These are phyloP conservation scores for Globisporangium rhizosaccharum DNA, from an alignment of 352 stramenopile genomes.

Conservation along the genomic window DNA sequence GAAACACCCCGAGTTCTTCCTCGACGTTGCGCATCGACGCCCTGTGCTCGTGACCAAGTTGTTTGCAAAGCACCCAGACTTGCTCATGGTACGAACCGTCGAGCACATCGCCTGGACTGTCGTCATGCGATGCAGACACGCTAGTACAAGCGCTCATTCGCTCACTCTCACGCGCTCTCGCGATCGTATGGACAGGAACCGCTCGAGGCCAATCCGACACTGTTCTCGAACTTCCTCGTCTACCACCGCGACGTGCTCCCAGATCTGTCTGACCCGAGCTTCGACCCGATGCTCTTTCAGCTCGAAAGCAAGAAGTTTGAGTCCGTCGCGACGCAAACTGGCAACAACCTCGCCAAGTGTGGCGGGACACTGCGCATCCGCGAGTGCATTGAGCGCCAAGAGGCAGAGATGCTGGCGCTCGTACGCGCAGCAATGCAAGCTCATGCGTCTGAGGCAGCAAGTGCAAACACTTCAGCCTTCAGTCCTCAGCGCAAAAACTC, in stretches of 20 bases:
- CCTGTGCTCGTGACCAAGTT: slow-evolving; percentile 48
- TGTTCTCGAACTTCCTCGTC: slow-evolving; percentile 64
- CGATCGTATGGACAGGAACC: slow-evolving; percentile 31
- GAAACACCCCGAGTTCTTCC: slow-evolving; percentile 55
- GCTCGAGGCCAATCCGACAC: slow-evolving; percentile 58
- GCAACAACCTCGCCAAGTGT: slow-evolving; percentile 30
- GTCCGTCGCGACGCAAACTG: slow-evolving; percentile 34
- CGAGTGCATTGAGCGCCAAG: slow-evolving; percentile 36
- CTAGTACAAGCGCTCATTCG: neutral
- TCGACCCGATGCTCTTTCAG: slow-evolving; percentile 49
- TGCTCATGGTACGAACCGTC: slow-evolving; percentile 40
- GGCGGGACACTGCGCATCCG: slow-evolving; percentile 25
- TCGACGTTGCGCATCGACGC: slow-evolving; percentile 62
- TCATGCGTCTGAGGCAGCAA: neutral
- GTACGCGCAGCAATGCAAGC: neutral
- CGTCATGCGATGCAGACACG: no score
- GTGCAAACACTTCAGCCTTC: neutral
- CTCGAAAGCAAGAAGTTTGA: slow-evolving; percentile 38
- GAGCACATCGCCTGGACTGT: no score
- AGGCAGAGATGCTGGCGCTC: slow-evolving; percentile 24
- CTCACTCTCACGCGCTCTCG: neutral
- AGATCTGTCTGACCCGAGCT: slow-evolving; percentile 47
- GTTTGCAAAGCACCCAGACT: slow-evolving; percentile 60
- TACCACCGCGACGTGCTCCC: slow-evolving; percentile 53
- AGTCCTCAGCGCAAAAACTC: neutral